Percentiles rank a stretch among this genome's conserved stretches.
Evolutionary conservation across 2,329 filamentous ascomycete species (phyloP).

Genomic region (Calonectria naviculata): DNA sequence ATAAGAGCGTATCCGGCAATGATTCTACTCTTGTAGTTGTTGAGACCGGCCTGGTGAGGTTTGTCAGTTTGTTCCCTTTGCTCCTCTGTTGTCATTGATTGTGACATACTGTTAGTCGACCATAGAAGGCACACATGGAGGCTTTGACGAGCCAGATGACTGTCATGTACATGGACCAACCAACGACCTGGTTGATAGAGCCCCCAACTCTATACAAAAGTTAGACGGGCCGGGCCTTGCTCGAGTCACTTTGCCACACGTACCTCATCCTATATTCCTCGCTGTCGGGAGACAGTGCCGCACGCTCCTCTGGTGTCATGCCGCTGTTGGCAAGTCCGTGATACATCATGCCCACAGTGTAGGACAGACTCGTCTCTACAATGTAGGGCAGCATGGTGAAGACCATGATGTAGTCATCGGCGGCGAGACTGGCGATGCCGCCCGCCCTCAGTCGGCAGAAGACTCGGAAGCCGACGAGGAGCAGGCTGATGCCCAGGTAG

Average conservation of each 20-base stretch:
- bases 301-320: conserved; percentile 12
- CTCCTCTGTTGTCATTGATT: background rate
- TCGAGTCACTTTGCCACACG: background rate
- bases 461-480: conserved; percentile 5
- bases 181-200: background rate
- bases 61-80: background rate
- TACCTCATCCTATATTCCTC: conserved; percentile 14
- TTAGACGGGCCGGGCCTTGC: background rate
- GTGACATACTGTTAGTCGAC: background rate
- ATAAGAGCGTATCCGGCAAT: background rate
- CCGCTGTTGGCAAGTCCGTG: conserved; percentile 7
- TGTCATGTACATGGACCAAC: conserved; percentile 8
- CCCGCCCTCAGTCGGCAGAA: conserved; percentile 4
- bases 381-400: background rate
- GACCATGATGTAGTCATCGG: conserved; percentile 20
- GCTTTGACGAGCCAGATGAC: conserved; percentile 13
- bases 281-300: conserved; percentile 7
- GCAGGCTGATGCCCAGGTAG: conserved; percentile 6
- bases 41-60: background rate
- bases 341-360: background rate
- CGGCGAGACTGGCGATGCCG: background rate
- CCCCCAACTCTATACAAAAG: conserved; percentile 7
- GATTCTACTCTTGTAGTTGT: background rate
- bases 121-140: conserved; percentile 13
- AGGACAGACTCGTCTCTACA: conserved; percentile 1